Conservation (phyloP, 305 asterid genomes). For the Rubia balearica region DNA sequence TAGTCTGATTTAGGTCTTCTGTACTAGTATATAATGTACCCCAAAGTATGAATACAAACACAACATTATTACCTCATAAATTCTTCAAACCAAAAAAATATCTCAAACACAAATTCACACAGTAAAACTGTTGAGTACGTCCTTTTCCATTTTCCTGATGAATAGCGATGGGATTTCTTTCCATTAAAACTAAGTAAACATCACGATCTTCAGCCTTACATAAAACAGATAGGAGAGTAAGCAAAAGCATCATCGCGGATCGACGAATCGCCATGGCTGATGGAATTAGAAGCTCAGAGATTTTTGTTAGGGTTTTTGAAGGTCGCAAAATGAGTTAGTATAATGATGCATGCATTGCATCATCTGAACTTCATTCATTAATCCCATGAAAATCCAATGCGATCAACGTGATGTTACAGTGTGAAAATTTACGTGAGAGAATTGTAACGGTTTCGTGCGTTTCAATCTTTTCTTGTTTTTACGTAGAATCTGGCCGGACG, state of each 20-base stretch:
- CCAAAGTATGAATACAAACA: too few species aligned
- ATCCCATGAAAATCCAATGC: slow-evolving; percentile 18
- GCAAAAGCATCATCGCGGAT: slow-evolving; percentile 10
- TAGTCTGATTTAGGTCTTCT: too few species aligned
- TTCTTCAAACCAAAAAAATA: too few species aligned
- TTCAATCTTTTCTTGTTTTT: neutral
- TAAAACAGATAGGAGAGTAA: slow-evolving; percentile 23
- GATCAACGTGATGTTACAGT: slow-evolving; percentile 1
- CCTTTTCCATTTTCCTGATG: slow-evolving; percentile 22
- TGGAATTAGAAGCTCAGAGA: neutral
- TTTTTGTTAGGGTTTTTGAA: slow-evolving; percentile 8
- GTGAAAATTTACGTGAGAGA: neutral
- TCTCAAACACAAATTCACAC: neutral
- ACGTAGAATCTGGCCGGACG: neutral
- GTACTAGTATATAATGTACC: too few species aligned
- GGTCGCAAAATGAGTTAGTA: neutral
- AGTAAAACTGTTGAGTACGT: slow-evolving; percentile 19
- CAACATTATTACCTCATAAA: too few species aligned
- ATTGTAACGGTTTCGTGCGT: slow-evolving; percentile 16
- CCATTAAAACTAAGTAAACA: slow-evolving; percentile 52
- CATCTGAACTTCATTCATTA: neutral
- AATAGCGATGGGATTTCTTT: slow-evolving; percentile 70
- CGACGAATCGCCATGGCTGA: slow-evolving; percentile 16
- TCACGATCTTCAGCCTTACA: slow-evolving; percentile 40
- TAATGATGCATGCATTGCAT: neutral